Evolutionary conservation across 2,329 filamentous ascomycete genomes (phyloP), one percentile per base, ranked within the genome.

Genomic region (Ophiostoma montium): DNA sequence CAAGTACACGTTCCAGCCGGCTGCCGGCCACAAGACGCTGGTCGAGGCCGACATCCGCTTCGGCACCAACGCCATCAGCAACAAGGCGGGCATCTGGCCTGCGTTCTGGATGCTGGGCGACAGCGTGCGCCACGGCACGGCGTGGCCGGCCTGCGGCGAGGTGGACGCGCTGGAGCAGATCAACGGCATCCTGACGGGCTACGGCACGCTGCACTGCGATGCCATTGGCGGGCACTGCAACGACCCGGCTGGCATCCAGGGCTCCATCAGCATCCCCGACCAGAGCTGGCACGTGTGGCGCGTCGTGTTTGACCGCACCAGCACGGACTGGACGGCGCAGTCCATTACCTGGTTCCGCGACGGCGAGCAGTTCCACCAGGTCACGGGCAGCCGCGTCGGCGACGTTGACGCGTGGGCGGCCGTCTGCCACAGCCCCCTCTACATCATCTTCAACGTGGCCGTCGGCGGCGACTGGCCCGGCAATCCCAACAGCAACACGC

Each of bases 71-170:
- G 48, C 57, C 3, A 31, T 46, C 8, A 38, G 43, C 15, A 58
- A 61, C 47, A 74, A 74, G 60, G 63, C 74, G 54, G 73, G 72
- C 6, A 63, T 75, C 38, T 76, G 72, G 73, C 73, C 72, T 0
- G 72, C 73, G 0, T 76, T 75, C 56, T 76, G 73, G 73, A 62
- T 72, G 18, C 63, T 76, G 9, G 72, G 72, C 7, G 65, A 73
- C 46, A 59, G 65, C 5, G 59, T 68, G 35, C 65, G 71, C 6
- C 60, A 65, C 31, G 70, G 69, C 1, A 64, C 61, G 3, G 32
- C 55, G 15, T 76, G 74, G 73, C 73, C 73, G 0, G 46, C 51
- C 1, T 69, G 66, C 32, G 73, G 73, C 46, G 74, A 76, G 61
- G 60, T 76, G 35, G 74, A 76, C 55, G 67, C 74, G 52, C 63